Percentiles rank a stretch among this genome's conserved stretches.
These are phyloP conservation scores for Paecilomyces fulvus DNA, from an alignment of 2,329 filamentous ascomycete genomes.

Conservation along the genomic window DNA sequence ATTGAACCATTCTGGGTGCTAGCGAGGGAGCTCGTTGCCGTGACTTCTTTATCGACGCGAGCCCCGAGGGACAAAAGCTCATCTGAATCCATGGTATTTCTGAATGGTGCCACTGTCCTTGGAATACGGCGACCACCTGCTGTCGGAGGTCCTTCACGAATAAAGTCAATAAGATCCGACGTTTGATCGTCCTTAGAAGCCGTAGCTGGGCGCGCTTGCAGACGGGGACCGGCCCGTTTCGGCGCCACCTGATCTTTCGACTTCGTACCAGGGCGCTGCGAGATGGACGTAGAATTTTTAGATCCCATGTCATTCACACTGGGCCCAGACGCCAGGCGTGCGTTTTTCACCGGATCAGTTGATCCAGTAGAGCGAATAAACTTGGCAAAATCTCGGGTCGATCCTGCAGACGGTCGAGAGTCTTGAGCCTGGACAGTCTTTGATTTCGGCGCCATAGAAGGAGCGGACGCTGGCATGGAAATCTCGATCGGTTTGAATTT, in stretches of 20 bases:
- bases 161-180: constrained; percentile 90
- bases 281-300: constrained; percentile 8
- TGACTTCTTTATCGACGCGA: constrained; percentile 16
- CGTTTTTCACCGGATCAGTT: constrained; percentile 3
- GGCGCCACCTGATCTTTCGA: not conserved
- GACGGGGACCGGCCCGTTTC: constrained; percentile 35
- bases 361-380: constrained; percentile 84
- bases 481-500: constrained; percentile 15
- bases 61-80: constrained; percentile 43
- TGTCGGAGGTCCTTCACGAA: constrained; percentile 71
- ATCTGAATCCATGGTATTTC: constrained; percentile 78
- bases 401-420: constrained; percentile 61
- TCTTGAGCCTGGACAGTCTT: constrained; percentile 53
- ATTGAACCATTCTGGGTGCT: constrained; percentile 46
- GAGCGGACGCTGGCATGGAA: not conserved
- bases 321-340: constrained; percentile 1
- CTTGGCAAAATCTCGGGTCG: constrained; percentile 73
- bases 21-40: constrained; percentile 29
- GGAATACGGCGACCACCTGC: constrained; percentile 63
- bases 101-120: constrained; percentile 74
- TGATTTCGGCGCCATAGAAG: constrained; percentile 11
- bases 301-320: constrained; percentile 1
- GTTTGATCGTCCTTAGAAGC: constrained; percentile 58
- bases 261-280: constrained; percentile 1
- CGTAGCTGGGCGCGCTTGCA: constrained; percentile 64